Conservation (phyloP, 2,329 filamentous ascomycete genomes). For the Cordyceps cicadae region DNA sequence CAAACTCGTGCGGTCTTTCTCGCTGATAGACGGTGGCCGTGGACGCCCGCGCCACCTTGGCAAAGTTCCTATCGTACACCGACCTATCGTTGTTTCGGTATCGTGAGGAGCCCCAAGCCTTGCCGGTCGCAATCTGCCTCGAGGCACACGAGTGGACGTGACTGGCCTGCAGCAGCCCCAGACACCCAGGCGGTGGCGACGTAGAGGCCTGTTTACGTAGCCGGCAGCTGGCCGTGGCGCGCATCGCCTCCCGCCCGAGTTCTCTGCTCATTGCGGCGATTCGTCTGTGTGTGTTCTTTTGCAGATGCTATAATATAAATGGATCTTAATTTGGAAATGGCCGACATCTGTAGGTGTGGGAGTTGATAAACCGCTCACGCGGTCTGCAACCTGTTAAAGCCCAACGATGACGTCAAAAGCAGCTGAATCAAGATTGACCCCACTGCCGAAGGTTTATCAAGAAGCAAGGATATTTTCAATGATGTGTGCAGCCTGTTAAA, state of each 20-base stretch:
- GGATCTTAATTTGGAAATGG: neutral
- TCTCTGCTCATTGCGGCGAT: neutral
- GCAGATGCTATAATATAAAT: neutral
- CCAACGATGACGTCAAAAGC: conserved; percentile 10
- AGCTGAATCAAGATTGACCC: conserved; percentile 8
- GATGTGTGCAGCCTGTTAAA: too few species aligned
- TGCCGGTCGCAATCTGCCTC: neutral
- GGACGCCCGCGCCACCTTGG: conserved; percentile 3
- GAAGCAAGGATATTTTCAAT: too few species aligned
- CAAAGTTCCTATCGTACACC: conserved; percentile 1
- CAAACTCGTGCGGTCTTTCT: neutral
- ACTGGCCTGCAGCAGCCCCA: neutral
- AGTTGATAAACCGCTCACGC: conserved; percentile 7
- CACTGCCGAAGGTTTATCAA: neutral
- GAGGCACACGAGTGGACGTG: neutral
- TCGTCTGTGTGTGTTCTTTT: neutral
- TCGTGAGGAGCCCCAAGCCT: neutral
- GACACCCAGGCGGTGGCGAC: neutral
- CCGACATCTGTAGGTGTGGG: neutral
- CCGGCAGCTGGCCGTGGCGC: neutral
- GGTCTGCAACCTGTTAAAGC: neutral
- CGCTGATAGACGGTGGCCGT: conserved; percentile 6
- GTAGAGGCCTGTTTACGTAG: neutral
- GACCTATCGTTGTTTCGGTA: neutral
- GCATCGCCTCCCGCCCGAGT: conserved; percentile 5